Conservation (phyloP, 2,329 filamentous ascomycete genomes). For the Paramyrothecium roridum region DNA sequence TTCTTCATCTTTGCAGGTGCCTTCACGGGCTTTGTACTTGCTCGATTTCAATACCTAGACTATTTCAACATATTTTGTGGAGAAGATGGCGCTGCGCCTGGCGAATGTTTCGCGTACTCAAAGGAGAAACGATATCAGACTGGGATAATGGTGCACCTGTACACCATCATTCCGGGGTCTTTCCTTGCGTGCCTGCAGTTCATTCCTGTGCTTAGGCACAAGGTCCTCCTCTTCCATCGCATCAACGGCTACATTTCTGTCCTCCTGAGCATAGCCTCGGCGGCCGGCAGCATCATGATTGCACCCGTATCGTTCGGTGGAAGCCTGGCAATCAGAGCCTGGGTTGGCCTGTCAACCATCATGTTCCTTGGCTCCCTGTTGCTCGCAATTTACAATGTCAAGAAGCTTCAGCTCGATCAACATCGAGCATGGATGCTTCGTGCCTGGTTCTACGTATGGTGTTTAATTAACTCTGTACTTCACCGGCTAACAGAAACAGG, state of each 20-base stretch:
- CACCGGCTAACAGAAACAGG: neutral
- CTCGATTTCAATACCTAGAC: constrained; percentile 44
- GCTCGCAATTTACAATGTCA: constrained; percentile 53
- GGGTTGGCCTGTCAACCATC: constrained; percentile 37
- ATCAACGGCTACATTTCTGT: constrained; percentile 55
- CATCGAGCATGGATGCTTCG: constrained; percentile 63
- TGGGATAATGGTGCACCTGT: constrained; percentile 43
- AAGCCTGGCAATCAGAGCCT: constrained; percentile 40
- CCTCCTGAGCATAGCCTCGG: constrained; percentile 39
- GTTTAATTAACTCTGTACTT: neutral
- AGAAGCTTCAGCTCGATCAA: constrained; percentile 56
- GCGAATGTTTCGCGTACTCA: constrained; percentile 32
- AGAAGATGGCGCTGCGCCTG: constrained; percentile 18
- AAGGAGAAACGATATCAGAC: constrained; percentile 11
- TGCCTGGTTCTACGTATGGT: constrained; percentile 42
- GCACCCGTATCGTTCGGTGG: constrained; percentile 49
- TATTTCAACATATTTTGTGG: constrained; percentile 32
- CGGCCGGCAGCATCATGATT: constrained; percentile 49
- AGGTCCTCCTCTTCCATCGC: constrained; percentile 49
- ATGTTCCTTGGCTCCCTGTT: constrained; percentile 36
- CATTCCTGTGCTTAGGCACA: constrained; percentile 41
- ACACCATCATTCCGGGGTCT: constrained; percentile 35
- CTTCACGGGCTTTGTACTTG: constrained; percentile 43
- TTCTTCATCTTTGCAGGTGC: constrained; percentile 34
- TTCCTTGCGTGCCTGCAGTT: constrained; percentile 44